A percentile compares a stretch with the other conserved stretches of the same genome.
phyloP scores from a whole-genome alignment of 2,329 filamentous ascomycete species.

The Penicillium concentricum region DNA sequence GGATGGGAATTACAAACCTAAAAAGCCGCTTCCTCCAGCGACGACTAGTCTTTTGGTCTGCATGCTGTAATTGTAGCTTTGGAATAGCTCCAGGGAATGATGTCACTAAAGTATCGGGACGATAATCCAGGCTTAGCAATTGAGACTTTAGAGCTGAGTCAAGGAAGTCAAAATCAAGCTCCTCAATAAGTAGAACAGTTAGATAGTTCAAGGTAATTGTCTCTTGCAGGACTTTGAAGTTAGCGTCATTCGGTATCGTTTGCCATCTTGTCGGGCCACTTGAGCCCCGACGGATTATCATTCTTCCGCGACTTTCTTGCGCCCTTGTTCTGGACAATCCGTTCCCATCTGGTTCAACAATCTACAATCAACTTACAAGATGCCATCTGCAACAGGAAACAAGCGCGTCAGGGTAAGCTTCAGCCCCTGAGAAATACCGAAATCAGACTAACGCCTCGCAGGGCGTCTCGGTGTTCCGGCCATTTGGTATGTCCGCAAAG shows the following conservation, averaged over 20 bases:
- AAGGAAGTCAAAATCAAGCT: neutral
- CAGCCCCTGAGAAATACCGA: neutral
- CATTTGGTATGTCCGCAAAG: constrained; percentile 40
- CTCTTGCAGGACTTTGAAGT: neutral
- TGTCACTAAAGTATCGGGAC: neutral
- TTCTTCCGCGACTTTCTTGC: constrained; percentile 3
- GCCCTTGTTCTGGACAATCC: constrained; percentile 9
- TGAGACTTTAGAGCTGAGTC: neutral
- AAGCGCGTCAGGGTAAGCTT: constrained; percentile 53
- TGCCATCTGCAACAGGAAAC: constrained; percentile 55
- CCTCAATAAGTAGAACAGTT: neutral
- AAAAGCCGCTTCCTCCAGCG: constrained; percentile 89
- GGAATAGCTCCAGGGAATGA: constrained; percentile 13
- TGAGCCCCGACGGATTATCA: neutral
- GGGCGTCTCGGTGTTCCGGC: constrained; percentile 49
- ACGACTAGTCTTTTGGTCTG: constrained; percentile 79
- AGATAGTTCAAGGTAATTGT: neutral
- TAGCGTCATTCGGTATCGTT: constrained; percentile 6
- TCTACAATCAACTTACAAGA: constrained; percentile 24
- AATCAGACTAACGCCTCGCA: constrained; percentile 27
- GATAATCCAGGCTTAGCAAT: neutral
- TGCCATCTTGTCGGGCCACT: neutral
- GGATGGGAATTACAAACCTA: constrained; percentile 55
- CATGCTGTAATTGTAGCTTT: constrained; percentile 35
- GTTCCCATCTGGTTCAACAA: neutral